Evolutionary conservation across 139 green algal species (phyloP), one percentile per base, ranked within the genome.

Genomic region (Chlamydomonas sp.): DNA sequence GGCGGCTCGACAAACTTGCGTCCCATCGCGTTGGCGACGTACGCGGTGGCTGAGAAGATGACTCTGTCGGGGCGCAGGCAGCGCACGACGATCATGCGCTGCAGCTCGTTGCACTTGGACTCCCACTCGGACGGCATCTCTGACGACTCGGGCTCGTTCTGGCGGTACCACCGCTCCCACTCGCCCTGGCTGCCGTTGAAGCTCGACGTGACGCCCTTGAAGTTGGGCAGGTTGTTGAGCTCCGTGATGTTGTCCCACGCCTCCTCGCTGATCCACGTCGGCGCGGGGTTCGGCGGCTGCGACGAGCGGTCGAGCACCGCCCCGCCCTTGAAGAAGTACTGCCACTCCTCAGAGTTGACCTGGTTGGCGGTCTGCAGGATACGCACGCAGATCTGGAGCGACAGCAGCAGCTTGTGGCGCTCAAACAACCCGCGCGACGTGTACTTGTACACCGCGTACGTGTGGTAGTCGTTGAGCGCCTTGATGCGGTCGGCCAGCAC

Each of bases 341-440:
- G 77, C 83, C 84, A 95, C 77, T 93, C 89, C 67, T 93, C 81
- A 2, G 48, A 71, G 79, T 92, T 91, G 50, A 96, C 68, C 75
- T 89, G 77, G 38, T 43, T 58, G 22, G 63, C 63, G 30, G 63
- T 70, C 63, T 70, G 71, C 47, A 88, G 73, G 58, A 96, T 90
- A 26, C 83, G 76, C 34, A 89, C 79, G 66, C 83, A 91, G 80
- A 96, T 91, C 78, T 94, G 88, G 67, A 96, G 81, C 10, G 81
- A 88, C 39, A 96, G 81, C 69, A 96, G 89, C 84, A 95, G 83
- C 82, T 95, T 95, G 82, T 95, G 87, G 48, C 76, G 74, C 80
- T 92, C 89, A 73, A 95, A 95, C 60, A 95, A 77, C n/a, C 83
- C 87, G 33, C 89, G 81, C 26, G 85, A 74, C 1, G 82, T 88